These are phyloP conservation scores for Suillus ampliporus DNA, from an alignment of 768 basidiomycete genomes.

Conservation along the genomic window DNA sequence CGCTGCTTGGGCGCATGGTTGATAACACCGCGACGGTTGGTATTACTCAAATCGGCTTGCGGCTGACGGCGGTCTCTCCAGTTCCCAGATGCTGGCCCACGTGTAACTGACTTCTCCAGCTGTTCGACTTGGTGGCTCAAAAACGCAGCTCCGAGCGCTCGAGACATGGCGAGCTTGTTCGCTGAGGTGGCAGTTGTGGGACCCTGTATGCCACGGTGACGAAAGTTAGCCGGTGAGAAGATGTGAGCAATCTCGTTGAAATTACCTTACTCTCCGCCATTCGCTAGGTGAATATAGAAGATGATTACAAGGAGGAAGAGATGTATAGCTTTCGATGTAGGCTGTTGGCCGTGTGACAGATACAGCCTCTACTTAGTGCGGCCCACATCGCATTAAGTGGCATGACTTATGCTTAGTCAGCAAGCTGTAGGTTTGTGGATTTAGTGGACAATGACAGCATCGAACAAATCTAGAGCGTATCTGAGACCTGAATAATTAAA, in stretches of 20 bases:
- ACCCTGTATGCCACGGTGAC: conserved; percentile 17
- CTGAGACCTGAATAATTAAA: conserved; percentile 2
- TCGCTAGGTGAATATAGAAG: background rate
- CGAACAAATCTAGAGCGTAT: background rate
- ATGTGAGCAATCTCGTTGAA: background rate
- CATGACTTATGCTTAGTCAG: conserved; percentile 7
- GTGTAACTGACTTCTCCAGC: conserved; percentile 75
- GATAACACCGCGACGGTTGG: conserved; percentile 24
- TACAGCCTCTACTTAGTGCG: background rate
- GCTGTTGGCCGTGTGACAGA: conserved; percentile 1
- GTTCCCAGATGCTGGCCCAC: conserved; percentile 57
- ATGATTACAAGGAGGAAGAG: background rate
- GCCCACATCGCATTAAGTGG: conserved; percentile 4
- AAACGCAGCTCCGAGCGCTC: conserved; percentile 86
- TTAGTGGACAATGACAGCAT: no score
- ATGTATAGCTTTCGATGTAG: background rate
- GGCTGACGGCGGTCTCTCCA: conserved; percentile 60
- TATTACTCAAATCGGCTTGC: conserved; percentile 20
- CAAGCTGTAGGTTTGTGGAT: background rate
- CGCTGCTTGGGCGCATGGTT: conserved; percentile 31
- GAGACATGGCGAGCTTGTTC: conserved; percentile 82
- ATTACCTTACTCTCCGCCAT: conserved; percentile 14
- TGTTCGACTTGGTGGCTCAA: conserved; percentile 88
- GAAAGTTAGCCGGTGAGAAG: background rate
- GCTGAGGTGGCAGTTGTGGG: conserved; percentile 35